phyloP scores from a whole-genome alignment of 306 rosid genomes.

The Sindora glabra region DNA sequence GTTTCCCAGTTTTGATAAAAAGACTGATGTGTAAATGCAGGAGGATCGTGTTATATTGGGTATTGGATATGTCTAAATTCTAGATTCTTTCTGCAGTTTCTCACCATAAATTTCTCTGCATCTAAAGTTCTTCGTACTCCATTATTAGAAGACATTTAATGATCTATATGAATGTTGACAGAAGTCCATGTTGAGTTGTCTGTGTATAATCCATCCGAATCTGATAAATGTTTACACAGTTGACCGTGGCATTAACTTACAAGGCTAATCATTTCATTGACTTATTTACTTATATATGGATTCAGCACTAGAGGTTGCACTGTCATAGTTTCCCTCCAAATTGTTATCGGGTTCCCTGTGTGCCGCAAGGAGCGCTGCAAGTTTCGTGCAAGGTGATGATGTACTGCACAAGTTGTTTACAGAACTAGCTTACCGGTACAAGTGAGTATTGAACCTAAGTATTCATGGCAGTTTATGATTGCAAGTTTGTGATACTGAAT shows the following conservation, averaged over 20 bases:
- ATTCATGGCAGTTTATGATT: neutral
- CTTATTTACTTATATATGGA: neutral
- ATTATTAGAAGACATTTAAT: too few species aligned
- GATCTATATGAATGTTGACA: too few species aligned
- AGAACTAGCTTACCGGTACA: slow-evolving; percentile 87
- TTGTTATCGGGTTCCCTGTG: slow-evolving; percentile 53
- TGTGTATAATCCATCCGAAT: neutral
- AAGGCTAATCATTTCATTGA: neutral
- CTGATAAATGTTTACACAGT: neutral
- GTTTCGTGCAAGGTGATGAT: slow-evolving; percentile 88
- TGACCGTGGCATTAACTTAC: neutral
- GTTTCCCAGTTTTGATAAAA: neutral
- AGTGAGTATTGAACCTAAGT: slow-evolving; percentile 29
- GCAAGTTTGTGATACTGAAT: slow-evolving; percentile 10
- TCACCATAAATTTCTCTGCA: neutral
- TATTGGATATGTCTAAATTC: too few species aligned
- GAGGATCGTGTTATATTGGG: neutral
- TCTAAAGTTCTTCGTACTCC: neutral
- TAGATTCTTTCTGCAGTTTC: neutral
- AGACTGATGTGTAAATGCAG: neutral
- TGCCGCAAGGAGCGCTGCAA: slow-evolving; percentile 79
- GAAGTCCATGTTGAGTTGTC: too few species aligned
- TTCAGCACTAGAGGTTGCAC: too few species aligned
- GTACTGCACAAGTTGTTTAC: slow-evolving; percentile 88
- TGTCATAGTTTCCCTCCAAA: too few species aligned